A percentile compares a stretch with the other conserved stretches of the same genome.
These are phyloP conservation scores for Trebouxia sp. DNA, from an alignment of 139 green algal species.

Conservation along the genomic window DNA sequence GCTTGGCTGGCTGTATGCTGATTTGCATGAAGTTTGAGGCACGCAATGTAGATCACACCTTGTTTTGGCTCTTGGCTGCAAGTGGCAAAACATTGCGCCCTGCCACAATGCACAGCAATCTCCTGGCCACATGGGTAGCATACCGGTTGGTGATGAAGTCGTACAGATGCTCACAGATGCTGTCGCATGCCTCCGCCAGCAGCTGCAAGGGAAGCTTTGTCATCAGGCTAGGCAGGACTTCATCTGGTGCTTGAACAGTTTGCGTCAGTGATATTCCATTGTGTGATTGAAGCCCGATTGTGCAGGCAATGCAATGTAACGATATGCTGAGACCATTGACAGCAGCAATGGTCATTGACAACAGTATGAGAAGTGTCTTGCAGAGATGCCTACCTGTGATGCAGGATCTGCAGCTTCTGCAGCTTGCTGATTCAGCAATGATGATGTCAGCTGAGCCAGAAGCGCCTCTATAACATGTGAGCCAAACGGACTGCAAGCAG, in stretches of 20 bases:
- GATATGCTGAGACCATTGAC: background rate
- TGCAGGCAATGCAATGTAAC: no score
- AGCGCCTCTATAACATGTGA: slow-evolving; percentile 73
- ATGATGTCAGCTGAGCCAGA: slow-evolving; percentile 24
- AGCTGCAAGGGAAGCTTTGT: background rate
- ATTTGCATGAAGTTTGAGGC: no score
- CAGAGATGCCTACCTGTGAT: background rate
- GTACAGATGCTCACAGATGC: slow-evolving; percentile 43
- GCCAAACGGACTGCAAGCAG: slow-evolving; percentile 69
- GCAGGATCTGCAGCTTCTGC: background rate
- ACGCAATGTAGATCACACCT: no score
- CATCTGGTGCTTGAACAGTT: no score
- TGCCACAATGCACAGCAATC: slow-evolving; percentile 62
- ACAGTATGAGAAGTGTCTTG: no score
- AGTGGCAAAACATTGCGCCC: slow-evolving; percentile 59
- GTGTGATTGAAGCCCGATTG: no score
- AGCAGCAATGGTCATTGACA: no score
- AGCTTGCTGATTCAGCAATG: background rate
- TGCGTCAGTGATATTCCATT: no score
- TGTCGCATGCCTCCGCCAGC: background rate
- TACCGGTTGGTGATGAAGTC: slow-evolving; percentile 62
- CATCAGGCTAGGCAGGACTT: no score
- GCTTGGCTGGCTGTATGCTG: no score
- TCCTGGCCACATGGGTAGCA: slow-evolving; percentile 65
- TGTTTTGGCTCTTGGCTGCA: slow-evolving; percentile 16